phyloP scores from a whole-genome alignment of 208 protist genomes.

The Leishmania major region DNA sequence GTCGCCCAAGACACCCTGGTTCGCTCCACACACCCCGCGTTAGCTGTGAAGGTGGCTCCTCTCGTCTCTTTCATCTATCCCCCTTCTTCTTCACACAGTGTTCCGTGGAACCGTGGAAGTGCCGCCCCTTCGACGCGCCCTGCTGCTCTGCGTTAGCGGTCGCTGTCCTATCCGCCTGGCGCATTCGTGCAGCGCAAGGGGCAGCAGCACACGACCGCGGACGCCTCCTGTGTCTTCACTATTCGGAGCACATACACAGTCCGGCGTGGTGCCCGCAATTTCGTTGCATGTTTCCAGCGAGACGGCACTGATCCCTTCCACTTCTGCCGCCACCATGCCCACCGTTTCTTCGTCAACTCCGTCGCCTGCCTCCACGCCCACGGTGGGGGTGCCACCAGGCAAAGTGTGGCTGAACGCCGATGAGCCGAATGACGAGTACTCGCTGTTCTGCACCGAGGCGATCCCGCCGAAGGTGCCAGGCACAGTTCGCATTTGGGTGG shows the following conservation, averaged over 20 bases:
- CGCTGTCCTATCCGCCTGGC: not conserved
- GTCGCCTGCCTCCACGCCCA: not conserved
- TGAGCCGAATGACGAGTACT: conserved; percentile 61
- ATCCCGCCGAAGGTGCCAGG: conserved; percentile 74
- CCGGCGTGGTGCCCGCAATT: not conserved
- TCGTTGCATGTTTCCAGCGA: not conserved
- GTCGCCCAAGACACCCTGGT: not conserved
- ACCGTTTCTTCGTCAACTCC: not conserved
- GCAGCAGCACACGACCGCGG: not conserved
- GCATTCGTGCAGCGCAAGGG: not conserved
- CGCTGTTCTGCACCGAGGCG: conserved; percentile 45
- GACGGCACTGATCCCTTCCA: not conserved
- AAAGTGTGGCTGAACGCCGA: conserved; percentile 78
- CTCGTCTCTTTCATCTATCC: not conserved
- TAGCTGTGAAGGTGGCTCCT: not conserved
- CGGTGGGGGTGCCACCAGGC: conserved; percentile 27
- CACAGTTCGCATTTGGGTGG: conserved; percentile 83
- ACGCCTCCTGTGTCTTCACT: not conserved
- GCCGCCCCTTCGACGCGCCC: not conserved
- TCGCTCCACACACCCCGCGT: not conserved
- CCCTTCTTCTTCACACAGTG: not conserved
- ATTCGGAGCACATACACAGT: too few species aligned
- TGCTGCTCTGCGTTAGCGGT: not conserved
- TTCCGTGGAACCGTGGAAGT: not conserved
- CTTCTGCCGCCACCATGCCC: not conserved